A percentile compares a stretch with the other conserved stretches of the same genome.
Conservation (phyloP, 352 stramenopile species). For the Phytophthora pini region DNA sequence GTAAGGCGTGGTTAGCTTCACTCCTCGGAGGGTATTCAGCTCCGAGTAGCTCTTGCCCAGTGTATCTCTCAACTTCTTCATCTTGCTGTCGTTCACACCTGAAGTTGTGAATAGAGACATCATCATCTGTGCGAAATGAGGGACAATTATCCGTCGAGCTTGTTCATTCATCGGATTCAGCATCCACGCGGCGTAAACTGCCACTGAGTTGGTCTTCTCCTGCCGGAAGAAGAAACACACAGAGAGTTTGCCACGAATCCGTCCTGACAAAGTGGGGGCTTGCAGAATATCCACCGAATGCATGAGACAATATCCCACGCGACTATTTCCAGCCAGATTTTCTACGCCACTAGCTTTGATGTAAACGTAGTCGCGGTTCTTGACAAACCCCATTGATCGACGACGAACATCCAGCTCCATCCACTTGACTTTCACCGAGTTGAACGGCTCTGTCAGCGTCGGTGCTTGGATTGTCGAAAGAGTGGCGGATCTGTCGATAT, state of each 20-base stretch:
- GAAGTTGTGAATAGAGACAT: slow-evolving; percentile 24
- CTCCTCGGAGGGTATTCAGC: slow-evolving; percentile 13
- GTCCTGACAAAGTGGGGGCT: slow-evolving; percentile 19
- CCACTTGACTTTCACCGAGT: slow-evolving; percentile 37
- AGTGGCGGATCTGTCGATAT: slow-evolving; percentile 32
- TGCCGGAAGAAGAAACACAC: slow-evolving; percentile 50
- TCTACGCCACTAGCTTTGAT: slow-evolving; percentile 52
- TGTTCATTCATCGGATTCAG: slow-evolving; percentile 33
- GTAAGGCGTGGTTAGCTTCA: slow-evolving; percentile 12
- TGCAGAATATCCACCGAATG: slow-evolving; percentile 45
- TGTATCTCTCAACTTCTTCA: slow-evolving; percentile 32
- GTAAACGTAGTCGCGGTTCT: slow-evolving; percentile 61
- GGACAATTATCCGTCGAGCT: slow-evolving; percentile 16
- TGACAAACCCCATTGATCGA: slow-evolving; percentile 24
- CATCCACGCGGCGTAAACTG: slow-evolving; percentile 47
- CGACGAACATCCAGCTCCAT: slow-evolving; percentile 35
- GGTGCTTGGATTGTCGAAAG: slow-evolving; percentile 22
- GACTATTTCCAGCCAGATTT: slow-evolving; percentile 28
- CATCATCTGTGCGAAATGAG: slow-evolving; percentile 27
- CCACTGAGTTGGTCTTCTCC: slow-evolving; percentile 27
- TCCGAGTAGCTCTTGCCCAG: slow-evolving; percentile 22
- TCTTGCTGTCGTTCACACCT: slow-evolving; percentile 13
- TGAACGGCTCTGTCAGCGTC: slow-evolving; percentile 48
- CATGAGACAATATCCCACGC: slow-evolving; percentile 50
- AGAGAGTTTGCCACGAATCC: slow-evolving; percentile 40